Conservation (phyloP, 2,329 filamentous ascomycete genomes). For the Furcasterigmium furcatum region DNA sequence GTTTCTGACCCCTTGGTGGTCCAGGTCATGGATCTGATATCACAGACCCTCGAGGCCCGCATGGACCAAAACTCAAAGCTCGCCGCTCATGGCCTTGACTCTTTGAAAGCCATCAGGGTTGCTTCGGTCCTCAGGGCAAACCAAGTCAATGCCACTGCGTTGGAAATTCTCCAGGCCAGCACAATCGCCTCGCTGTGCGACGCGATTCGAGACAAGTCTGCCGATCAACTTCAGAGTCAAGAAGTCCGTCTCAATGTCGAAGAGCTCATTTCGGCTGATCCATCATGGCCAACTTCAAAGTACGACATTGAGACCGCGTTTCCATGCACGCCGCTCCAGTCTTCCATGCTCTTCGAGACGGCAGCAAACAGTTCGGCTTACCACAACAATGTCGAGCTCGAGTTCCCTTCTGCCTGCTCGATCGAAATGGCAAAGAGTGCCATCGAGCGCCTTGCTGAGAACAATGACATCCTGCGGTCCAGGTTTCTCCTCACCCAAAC, state of each 20-base stretch:
- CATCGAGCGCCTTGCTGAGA: constrained; percentile 43
- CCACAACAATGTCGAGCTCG: constrained; percentile 72
- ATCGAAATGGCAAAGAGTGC: constrained; percentile 40
- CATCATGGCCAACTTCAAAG: background rate
- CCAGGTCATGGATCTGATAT: constrained; percentile 36
- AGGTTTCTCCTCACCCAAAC: constrained; percentile 62
- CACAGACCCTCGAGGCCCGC: constrained; percentile 32
- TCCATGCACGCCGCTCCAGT: constrained; percentile 71
- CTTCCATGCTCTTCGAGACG: constrained; percentile 79
- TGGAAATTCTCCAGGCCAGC: constrained; percentile 58
- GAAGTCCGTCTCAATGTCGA: too few relatives aligned
- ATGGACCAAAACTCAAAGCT: constrained; percentile 30
- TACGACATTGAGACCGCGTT: constrained; percentile 36
- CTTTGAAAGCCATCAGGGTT: constrained; percentile 45
- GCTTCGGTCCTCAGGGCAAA: constrained; percentile 59
- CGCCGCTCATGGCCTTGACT: constrained; percentile 60
- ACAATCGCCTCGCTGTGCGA: constrained; percentile 23
- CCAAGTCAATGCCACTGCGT: constrained; percentile 53
- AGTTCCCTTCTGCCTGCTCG: constrained; percentile 37
- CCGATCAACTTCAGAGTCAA: too few relatives aligned
- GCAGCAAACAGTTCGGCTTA: constrained; percentile 58
- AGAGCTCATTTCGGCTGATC: too few relatives aligned
- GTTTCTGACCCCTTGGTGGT: constrained; percentile 11
- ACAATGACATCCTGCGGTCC: constrained; percentile 68
- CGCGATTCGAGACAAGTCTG: background rate